Percentiles rank a stretch among this genome's conserved stretches.
Evolutionary conservation across 2,329 filamentous ascomycete species (phyloP).

Genomic region (Zymoseptoria passerinii): DNA sequence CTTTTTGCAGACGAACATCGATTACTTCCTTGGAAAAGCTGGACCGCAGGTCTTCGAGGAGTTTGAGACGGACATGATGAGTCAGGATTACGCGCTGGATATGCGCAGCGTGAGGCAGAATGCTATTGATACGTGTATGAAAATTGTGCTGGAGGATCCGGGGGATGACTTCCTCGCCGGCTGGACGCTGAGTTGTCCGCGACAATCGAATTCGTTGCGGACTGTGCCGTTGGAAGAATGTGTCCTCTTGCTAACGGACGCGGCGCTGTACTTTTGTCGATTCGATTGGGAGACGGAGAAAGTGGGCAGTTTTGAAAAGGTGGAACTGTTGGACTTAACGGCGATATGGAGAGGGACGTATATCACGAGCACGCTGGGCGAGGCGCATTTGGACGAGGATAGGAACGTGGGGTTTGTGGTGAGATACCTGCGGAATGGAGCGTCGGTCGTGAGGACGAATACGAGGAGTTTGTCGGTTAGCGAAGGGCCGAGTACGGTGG

Average conservation of each 20-base stretch:
- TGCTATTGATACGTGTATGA: conserved; percentile 81
- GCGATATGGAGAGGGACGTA: conserved; percentile 75
- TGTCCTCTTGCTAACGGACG: conserved; percentile 76
- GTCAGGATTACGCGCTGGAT: conserved; percentile 81
- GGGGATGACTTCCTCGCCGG: conserved; percentile 78
- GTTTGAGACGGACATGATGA: conserved; percentile 90
- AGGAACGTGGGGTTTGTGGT: conserved; percentile 81
- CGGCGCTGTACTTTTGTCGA: conserved; percentile 77
- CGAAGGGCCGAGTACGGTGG: conserved; percentile 38
- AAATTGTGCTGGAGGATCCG: conserved; percentile 73
- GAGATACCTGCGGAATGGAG: conserved; percentile 59
- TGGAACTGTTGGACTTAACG: conserved; percentile 65
- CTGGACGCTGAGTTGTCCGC: conserved; percentile 80
- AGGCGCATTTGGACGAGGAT: conserved; percentile 64
- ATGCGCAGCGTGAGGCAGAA: conserved; percentile 75
- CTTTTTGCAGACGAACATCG: conserved; percentile 92
- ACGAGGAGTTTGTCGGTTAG: conserved; percentile 63
- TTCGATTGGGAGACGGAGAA: conserved; percentile 97
- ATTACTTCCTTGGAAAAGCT: conserved; percentile 86
- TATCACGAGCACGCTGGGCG: conserved; percentile 77
- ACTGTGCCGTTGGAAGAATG: conserved; percentile 75
- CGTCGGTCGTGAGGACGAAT: conserved; percentile 67
- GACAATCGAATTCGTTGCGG: conserved; percentile 57
- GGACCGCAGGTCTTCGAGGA: conserved; percentile 81
- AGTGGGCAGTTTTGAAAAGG: conserved; percentile 80